Base-by-base conservation (phyloP, 23 red algal genomes). In the Gracilaria vermiculophylla region DNA sequence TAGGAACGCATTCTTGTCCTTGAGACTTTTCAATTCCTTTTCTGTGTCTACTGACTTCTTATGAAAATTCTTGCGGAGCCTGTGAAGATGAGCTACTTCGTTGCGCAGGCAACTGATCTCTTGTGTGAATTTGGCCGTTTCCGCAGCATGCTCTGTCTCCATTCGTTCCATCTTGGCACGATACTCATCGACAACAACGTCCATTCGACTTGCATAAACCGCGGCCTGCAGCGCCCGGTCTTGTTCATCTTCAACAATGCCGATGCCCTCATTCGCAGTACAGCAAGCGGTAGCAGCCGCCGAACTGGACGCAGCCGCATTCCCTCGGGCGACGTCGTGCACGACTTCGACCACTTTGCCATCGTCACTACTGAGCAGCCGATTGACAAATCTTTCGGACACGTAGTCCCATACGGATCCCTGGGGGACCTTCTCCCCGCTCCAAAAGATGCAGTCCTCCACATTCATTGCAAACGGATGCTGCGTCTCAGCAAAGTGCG, bases 341-440 rank as follows among this genome's bases (percentile, higher is more conserved):
- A 77, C 57, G 5, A 93, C 67, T 48, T 94, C 89, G 28, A 94
- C 90, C 53, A 94, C 39, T 56, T 97, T 97, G 1, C 94, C 94
- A 55, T 96, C 94, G 21, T 81, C 76, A 75, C 91, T 86, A 14
- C 83, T 74, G 15, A 97, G 39, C 61, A 97, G 79, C 50, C 94
- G 76, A 76, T 93, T 90, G 27, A 97, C 94, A 97, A 93, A 97
- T 47, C 85, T 66, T 20, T 92, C 94, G 13, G 88, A 90, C 0
- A 92, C 89, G 39, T 97, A 97, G 73, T 97, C 94, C 94, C 94
- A 97, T 21, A 97, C 94, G 52, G 77, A 72, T n/a, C 94, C 90
- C 2, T 78, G 65, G 34, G 92, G 56, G 21, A 96, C 32, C 25
- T 83, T 82, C 15, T 87, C 83, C 13, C 84, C 85, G 23, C 40